Percentiles rank a stretch among this genome's conserved stretches.
These are phyloP conservation scores for Termitomyces sp. DNA, from an alignment of 768 basidiomycete species.

Conservation along the genomic window DNA sequence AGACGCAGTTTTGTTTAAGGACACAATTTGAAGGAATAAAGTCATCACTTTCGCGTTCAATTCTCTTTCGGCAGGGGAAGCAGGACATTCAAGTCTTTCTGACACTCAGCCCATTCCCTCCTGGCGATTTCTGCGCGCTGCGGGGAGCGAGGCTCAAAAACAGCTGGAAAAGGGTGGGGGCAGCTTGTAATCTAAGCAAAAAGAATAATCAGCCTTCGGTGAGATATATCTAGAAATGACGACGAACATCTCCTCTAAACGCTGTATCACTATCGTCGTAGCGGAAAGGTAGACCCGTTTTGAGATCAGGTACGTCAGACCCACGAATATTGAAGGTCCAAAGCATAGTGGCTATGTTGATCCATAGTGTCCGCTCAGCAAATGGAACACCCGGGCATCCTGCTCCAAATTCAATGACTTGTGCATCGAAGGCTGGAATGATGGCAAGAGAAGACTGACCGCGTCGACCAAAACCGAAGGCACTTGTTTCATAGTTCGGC, in stretches of 20 bases:
- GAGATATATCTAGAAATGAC: neutral
- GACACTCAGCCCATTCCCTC: neutral
- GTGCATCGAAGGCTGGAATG: neutral
- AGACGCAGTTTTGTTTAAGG: too few species aligned
- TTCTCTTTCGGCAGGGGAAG: neutral
- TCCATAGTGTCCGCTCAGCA: neutral
- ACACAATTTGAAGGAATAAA: too few species aligned
- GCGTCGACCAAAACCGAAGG: neutral
- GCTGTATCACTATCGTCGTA: neutral
- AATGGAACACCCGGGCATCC: neutral
- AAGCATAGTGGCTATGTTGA: neutral
- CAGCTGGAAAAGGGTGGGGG: neutral
- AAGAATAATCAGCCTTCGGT: neutral
- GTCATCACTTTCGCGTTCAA: neutral
- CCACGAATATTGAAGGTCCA: neutral
- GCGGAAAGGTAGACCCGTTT: neutral
- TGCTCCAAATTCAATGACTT: neutral
- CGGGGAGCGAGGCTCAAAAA: neutral
- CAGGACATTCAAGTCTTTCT: neutral
- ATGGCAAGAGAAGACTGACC: neutral
- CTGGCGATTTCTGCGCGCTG: neutral
- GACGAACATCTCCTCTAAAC: neutral
- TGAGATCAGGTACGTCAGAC: neutral
- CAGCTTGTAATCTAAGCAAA: neutral
- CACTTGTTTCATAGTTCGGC: neutral